A percentile compares a stretch with the other conserved stretches of the same genome.
phyloP scores from a whole-genome alignment of 371 early-diverging fungal species.

The Batrachochytrium dendrobatidis region DNA sequence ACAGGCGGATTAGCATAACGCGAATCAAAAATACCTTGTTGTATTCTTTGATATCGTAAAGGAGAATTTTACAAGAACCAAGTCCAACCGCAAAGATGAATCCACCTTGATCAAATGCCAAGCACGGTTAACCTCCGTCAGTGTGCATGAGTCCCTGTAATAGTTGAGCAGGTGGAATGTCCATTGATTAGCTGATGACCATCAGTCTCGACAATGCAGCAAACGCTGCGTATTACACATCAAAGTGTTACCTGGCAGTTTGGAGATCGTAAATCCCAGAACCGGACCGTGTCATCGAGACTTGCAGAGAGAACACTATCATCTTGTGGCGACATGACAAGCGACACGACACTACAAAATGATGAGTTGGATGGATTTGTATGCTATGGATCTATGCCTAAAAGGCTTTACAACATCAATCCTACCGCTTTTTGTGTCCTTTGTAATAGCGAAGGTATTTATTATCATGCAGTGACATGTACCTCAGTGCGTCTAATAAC shows the following conservation, averaged over 20 bases:
- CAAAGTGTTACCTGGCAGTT: constrained; percentile 66
- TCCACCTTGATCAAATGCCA: constrained; percentile 76
- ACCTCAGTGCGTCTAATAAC: constrained; percentile 71
- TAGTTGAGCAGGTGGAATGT: no score
- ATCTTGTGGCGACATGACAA: constrained; percentile 73
- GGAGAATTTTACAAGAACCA: constrained; percentile 40
- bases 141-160: not conserved
- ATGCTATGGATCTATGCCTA: not conserved
- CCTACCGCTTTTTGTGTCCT: constrained; percentile 71
- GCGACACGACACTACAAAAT: constrained; percentile 49
- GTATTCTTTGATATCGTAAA: constrained; percentile 66
- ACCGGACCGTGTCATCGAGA: constrained; percentile 59
- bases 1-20: not conserved
- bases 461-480: constrained; percentile 87
- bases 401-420: not conserved
- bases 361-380: not conserved
- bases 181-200: no score
- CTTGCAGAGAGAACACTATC: constrained; percentile 70
- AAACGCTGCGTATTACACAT: no score
- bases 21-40: constrained; percentile 30
- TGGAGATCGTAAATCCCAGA: constrained; percentile 69
- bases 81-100: constrained; percentile 66
- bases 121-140: constrained; percentile 43
- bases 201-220: no score
- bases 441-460: constrained; percentile 84